phyloP scores from a whole-genome alignment of 2,329 filamentous ascomycete genomes.

The Lachnellula suecica region DNA sequence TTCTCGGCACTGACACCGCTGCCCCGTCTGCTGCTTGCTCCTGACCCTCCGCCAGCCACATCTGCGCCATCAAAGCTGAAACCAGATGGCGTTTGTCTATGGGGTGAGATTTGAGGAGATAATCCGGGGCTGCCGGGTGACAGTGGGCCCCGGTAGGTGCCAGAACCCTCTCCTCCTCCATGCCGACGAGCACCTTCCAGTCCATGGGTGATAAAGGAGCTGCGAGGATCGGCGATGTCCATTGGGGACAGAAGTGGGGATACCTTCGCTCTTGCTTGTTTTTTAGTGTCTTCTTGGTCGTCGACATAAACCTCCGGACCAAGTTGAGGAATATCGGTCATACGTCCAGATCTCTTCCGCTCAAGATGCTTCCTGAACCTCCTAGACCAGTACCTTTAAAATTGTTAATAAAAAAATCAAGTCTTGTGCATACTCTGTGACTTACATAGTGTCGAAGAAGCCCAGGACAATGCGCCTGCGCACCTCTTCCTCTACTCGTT shows the following conservation, averaged over 20 bases:
- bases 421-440: background rate
- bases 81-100: slow-evolving; percentile 35
- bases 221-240: slow-evolving; percentile 22
- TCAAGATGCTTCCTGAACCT: slow-evolving; percentile 76
- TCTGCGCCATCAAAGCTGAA: slow-evolving; percentile 32
- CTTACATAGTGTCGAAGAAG: slow-evolving; percentile 89
- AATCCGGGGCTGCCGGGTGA: slow-evolving; percentile 19
- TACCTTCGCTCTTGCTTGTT: slow-evolving; percentile 18
- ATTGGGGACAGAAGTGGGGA: slow-evolving; percentile 25
- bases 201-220: slow-evolving; percentile 30
- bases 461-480: slow-evolving; percentile 85
- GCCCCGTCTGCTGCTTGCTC: slow-evolving; percentile 56
- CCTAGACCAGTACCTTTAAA: slow-evolving; percentile 71
- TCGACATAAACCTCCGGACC: slow-evolving; percentile 89
- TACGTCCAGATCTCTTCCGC: slow-evolving; percentile 69
- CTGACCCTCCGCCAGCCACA: slow-evolving; percentile 20
- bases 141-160: slow-evolving; percentile 12
- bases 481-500: slow-evolving; percentile 93
- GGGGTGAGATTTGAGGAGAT: slow-evolving; percentile 31
- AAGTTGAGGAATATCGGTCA: slow-evolving; percentile 76
- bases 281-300: slow-evolving; percentile 55
- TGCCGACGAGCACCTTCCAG: slow-evolving; percentile 26
- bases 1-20: slow-evolving; percentile 73
- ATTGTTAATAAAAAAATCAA: slow-evolving; percentile 20
- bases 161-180: slow-evolving; percentile 21